These are phyloP conservation scores for Chaetomiaceae sp. DNA, from an alignment of 2,329 filamentous ascomycete species.

Conservation along the genomic window DNA sequence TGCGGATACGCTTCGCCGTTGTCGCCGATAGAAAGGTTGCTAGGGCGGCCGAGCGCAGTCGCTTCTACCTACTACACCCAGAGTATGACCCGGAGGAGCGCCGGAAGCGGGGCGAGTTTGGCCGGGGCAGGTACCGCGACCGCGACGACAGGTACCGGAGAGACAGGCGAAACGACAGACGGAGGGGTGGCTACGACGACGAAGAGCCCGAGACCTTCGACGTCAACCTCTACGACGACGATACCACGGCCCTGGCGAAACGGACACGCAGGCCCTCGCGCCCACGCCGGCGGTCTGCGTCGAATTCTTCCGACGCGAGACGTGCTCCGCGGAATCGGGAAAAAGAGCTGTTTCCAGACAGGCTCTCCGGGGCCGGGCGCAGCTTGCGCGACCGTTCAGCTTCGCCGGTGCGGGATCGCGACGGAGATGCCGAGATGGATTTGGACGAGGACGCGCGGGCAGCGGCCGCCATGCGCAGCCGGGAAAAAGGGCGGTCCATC, in stretches of 20 bases:
- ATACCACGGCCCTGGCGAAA: constrained; percentile 37
- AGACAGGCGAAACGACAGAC: constrained; percentile 39
- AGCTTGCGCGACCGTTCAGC: constrained; percentile 46
- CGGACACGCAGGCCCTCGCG: constrained; percentile 23
- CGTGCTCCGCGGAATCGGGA: constrained; percentile 40
- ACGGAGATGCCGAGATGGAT: constrained; percentile 36
- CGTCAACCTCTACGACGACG: constrained; percentile 79
- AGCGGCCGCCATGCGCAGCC: constrained; percentile 35
- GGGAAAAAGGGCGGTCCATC: constrained; percentile 42
- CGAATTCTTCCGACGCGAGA: constrained; percentile 27
- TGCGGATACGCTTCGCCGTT: constrained; percentile 72
- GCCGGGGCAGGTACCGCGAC: constrained; percentile 55
- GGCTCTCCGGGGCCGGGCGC: constrained; percentile 26
- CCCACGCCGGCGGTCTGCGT: constrained; percentile 26
- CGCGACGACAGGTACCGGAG: constrained; percentile 47
- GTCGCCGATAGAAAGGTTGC: constrained; percentile 73
- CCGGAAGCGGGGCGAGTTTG: constrained; percentile 50
- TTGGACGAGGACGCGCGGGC: constrained; percentile 30
- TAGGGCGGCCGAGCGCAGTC: constrained; percentile 74
- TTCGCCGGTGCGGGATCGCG: constrained; percentile 44
- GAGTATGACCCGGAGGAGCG: constrained; percentile 79
- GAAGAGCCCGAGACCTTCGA: constrained; percentile 52
- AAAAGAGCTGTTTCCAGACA: constrained; percentile 61
- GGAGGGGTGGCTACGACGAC: constrained; percentile 55
- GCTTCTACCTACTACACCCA: constrained; percentile 89